phyloP scores from a whole-genome alignment of 2,329 filamentous ascomycete genomes.

The Coleophoma crateriformis region DNA sequence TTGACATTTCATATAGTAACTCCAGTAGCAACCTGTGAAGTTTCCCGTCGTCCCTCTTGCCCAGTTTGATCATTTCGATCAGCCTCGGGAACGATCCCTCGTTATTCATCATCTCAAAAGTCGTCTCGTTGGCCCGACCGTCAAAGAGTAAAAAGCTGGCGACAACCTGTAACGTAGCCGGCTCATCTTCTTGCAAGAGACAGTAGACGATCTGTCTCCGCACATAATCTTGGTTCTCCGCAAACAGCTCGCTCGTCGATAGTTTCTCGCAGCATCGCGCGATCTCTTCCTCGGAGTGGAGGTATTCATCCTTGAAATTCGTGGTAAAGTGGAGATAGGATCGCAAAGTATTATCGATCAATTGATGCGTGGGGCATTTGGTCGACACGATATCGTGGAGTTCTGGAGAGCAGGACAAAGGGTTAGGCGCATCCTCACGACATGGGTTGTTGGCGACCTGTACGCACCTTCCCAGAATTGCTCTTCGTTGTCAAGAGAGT shows the following conservation, averaged over 20 bases:
- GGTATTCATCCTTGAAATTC: conserved; percentile 68
- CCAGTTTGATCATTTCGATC: conserved; percentile 69
- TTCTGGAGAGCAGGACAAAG: conserved; percentile 37
- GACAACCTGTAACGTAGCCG: conserved; percentile 73
- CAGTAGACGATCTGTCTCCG: conserved; percentile 90
- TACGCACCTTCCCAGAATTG: conserved; percentile 82
- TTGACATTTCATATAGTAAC: conserved; percentile 92
- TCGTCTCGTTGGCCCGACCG: conserved; percentile 69
- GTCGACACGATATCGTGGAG: conserved; percentile 60
- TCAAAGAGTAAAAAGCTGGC: conserved; percentile 82
- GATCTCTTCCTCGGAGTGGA: conserved; percentile 73
- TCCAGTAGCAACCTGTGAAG: conserved; percentile 81
- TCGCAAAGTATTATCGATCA: conserved; percentile 81
- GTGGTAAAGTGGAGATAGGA: conserved; percentile 77
- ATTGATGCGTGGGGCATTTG: conserved; percentile 52
- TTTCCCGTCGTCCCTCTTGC: conserved; percentile 58
- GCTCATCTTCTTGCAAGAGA: conserved; percentile 83
- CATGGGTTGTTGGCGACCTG: neutral
- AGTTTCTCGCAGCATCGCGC: conserved; percentile 75
- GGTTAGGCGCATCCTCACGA: neutral
- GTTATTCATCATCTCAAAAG: conserved; percentile 81
- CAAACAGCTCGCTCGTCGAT: conserved; percentile 70
- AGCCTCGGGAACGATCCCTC: conserved; percentile 81
- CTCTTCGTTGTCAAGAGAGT: conserved; percentile 70
- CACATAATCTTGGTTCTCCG: conserved; percentile 74